These are phyloP conservation scores for Fusarium armeniacum DNA, from an alignment of 2,329 filamentous ascomycete genomes.

Conservation along the genomic window DNA sequence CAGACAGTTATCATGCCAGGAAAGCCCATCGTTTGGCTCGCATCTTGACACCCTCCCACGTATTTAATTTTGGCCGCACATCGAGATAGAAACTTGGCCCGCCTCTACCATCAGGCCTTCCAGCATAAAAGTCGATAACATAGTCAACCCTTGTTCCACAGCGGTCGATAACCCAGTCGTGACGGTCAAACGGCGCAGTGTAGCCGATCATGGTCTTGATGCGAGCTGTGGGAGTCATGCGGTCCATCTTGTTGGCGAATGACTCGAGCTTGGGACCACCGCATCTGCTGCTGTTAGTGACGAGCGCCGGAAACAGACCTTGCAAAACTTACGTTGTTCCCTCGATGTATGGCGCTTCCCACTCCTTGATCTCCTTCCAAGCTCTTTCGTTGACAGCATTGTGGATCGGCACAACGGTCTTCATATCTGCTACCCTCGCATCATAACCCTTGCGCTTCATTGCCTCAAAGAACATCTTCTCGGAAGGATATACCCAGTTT, in stretches of 20 bases:
- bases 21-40: constrained; percentile 66
- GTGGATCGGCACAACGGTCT: constrained; percentile 93
- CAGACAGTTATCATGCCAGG: constrained; percentile 56
- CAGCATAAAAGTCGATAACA: constrained; percentile 97
- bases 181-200: constrained; percentile 90
- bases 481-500: constrained; percentile 97
- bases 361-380: constrained; percentile 90
- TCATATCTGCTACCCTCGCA: constrained; percentile 81
- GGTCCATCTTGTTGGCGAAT: constrained; percentile 79
- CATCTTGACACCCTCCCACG: constrained; percentile 78
- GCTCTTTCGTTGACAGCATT: constrained; percentile 98
- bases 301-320: accelerated
- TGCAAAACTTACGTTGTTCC: constrained; percentile 65
- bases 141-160: constrained; percentile 91
- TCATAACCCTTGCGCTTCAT: constrained; percentile 92
- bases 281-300: constrained; percentile 54
- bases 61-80: constrained; percentile 77
- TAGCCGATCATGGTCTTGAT: constrained; percentile 90
- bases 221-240: constrained; percentile 85
- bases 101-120: constrained; percentile 62
- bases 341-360: constrained; percentile 80
- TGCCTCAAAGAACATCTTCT: constrained; percentile 98
- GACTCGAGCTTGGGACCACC: constrained; percentile 87
- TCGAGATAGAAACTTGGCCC: constrained; percentile 75
- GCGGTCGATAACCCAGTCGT: constrained; percentile 97